Evolutionary conservation across 1,139 yeast species (phyloP), one percentile per base, ranked within the genome.

Genomic region (Geotrichum macrosporum): DNA sequence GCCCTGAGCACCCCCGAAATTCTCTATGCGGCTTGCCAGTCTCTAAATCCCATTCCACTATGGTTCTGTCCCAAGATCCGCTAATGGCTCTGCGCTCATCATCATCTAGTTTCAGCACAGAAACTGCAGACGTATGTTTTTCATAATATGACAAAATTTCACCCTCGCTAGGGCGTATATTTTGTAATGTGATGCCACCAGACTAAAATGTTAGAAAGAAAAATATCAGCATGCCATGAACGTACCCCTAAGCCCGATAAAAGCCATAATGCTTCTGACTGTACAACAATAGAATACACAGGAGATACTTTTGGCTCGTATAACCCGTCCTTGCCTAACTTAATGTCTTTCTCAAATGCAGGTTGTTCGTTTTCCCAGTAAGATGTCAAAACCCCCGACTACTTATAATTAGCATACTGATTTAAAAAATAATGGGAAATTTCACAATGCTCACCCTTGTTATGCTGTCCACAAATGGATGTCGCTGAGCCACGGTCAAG

Each of bases 311-410:
- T 54, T 32, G 72, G 71, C 45, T 56, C 62, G 49, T 63, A 67
- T 26, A 57, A 47, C 13, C 65, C 66, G 33, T 67, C 72, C 53
- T 75, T 77, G 37, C 70, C 66, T 10, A 66, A 52, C 48, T 69
- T 67, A 31, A 63, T 62, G 63, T 76, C 56, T 69, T 78, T 67
- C 69, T 73, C 55, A 58, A 60, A 59, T 52, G 78, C 70, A 0
- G 96, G 96, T 60, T 87, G 85, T 65, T 89, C 98, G 64, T 92
- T 94, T 60, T 89, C 97, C 96, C 97, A 92, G 66, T 87, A 92
- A 0, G 94, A 82, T 27, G 76, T 66, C 12, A 89, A 68, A 1
- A 86, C 83, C 3, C 97, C 98, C 0, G 92, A 92, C 46, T 45
- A 45, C 5, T n/a, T n/a, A n/a, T n/a, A n/a, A n/a, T n/a, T n/a